Base-by-base conservation (phyloP, 1,284 basidiomycete species). In the Marasmius tenuissimus region DNA sequence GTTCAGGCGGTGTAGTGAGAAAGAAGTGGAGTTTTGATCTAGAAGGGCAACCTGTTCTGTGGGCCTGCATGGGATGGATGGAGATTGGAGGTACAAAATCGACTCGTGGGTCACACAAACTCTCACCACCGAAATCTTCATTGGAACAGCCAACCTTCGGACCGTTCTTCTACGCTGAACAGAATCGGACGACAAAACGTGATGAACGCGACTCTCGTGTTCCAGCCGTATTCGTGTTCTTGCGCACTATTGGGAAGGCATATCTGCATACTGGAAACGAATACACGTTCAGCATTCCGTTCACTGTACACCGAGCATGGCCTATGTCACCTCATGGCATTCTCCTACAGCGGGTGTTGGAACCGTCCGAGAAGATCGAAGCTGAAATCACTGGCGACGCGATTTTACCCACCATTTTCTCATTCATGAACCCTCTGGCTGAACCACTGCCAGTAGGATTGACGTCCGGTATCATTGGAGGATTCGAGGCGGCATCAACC, bases 281-380 rank as follows among this genome's bases (percentile, higher is more conserved):
- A 68, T 88, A 89, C 69, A 89, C 87, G 0, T 87, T 94, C 66
- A 84, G 89, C n/a, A 75, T 96, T 0, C 94, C 94, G 0, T 96
- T 95, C 71, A 81, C 88, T 56, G 87, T 95, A 4, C 83, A 88
- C 20, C 81, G 78, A 60, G 92, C 89, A 1, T 96, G 93, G 92
- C 84, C 93, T 0, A 75, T 94, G 6, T 80, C 80, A 61, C 89
- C 89, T 1, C 85, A 89, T 63, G 92, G 93, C 2, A 81, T 93
- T 22, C 78, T 93, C 72, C 83, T 95, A 45, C 92, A 95, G 70
- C 82, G 93, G n/a, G 82, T 85, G 4, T 76, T 92, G 51, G 88
- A 90, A 64, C 78, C 81, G 3, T 75, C 74, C 16, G 91, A 94
- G 70, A 69, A 89, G 9, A 81, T 85, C 35, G 91, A 93, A 61